Percentiles rank a stretch among this genome's conserved stretches.
Conservation (phyloP, 2,329 filamentous ascomycete genomes). For the Chaetomiaceae sp. region DNA sequence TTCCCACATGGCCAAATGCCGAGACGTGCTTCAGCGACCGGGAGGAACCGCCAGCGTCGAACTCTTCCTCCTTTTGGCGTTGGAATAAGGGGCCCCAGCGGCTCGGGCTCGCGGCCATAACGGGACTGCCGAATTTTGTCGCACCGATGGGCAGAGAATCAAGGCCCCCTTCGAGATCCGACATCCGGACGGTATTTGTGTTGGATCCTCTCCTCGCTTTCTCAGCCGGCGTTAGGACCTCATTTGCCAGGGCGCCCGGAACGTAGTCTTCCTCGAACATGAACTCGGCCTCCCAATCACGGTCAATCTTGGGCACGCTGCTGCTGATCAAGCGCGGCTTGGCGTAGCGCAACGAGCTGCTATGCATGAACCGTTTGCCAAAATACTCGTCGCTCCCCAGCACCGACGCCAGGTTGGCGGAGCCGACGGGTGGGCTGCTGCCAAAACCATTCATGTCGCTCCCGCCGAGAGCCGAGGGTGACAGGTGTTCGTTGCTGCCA, state of each 20-base stretch:
- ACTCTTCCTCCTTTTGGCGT: constrained; percentile 54
- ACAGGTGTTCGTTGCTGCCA: constrained; percentile 61
- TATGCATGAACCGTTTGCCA: constrained; percentile 66
- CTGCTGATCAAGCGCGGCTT: constrained; percentile 65
- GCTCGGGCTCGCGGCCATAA: constrained; percentile 52
- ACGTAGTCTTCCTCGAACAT: constrained; percentile 87
- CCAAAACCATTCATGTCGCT: constrained; percentile 39
- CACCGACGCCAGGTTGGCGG: constrained; percentile 42
- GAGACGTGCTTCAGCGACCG: constrained; percentile 43
- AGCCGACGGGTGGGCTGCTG: constrained; percentile 45
- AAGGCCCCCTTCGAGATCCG: constrained; percentile 39
- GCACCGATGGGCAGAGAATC: constrained; percentile 42
- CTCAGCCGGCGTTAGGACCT: constrained; percentile 62
- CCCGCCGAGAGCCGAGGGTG: constrained; percentile 24
- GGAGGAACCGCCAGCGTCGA: constrained; percentile 16
- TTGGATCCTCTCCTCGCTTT: constrained; percentile 59
- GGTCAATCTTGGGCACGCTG: constrained; percentile 61
- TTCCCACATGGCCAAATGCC: constrained; percentile 63
- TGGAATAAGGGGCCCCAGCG: constrained; percentile 59
- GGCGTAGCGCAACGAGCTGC: constrained; percentile 52
- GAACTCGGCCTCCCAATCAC: constrained; percentile 64
- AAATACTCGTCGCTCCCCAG: constrained; percentile 57
- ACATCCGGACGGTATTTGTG: constrained; percentile 36
- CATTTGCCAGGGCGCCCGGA: constrained; percentile 61
- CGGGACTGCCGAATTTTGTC: constrained; percentile 58